Evolutionary conservation across 345 rosid genomes (phyloP).

Genomic region (Psidium guajava): DNA sequence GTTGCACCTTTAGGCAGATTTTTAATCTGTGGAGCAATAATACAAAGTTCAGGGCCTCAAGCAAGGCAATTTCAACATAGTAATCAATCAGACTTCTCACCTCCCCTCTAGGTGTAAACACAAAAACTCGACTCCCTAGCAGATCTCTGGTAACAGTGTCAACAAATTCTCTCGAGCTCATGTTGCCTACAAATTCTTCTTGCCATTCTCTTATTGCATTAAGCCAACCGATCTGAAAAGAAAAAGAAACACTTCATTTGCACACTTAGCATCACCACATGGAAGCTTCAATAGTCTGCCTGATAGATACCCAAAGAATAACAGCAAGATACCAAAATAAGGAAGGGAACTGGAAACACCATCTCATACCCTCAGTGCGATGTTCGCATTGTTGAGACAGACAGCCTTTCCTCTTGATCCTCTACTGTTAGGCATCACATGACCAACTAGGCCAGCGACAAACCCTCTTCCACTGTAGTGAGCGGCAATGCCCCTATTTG

Average conservation of each 20-base stretch:
- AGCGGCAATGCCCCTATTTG: constrained; percentile 97
- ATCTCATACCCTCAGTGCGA: constrained; percentile 75
- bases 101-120: constrained; percentile 86
- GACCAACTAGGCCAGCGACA: constrained; percentile 69
- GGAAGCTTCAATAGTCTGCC: neutral
- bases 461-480: constrained; percentile 86
- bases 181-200: constrained; percentile 98
- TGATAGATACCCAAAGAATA: neutral
- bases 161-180: constrained; percentile 99
- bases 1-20: constrained; percentile 94
- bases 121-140: constrained; percentile 90
- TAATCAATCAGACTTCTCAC: constrained; percentile 14
- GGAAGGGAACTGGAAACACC: neutral
- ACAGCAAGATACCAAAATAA: neutral
- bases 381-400: constrained; percentile 82
- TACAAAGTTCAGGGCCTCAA: neutral
- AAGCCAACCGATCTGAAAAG: constrained; percentile 82
- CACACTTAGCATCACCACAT: neutral
- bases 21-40: constrained; percentile 50
- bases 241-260: neutral
- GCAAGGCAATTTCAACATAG: neutral
- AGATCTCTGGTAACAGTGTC: constrained; percentile 89
- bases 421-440: constrained; percentile 49
- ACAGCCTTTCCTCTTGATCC: constrained; percentile 66
- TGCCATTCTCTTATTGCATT: constrained; percentile 99